Evolutionary conservation across 352 stramenopile species (phyloP).

Genomic region (Phytophthora colocasiae): DNA sequence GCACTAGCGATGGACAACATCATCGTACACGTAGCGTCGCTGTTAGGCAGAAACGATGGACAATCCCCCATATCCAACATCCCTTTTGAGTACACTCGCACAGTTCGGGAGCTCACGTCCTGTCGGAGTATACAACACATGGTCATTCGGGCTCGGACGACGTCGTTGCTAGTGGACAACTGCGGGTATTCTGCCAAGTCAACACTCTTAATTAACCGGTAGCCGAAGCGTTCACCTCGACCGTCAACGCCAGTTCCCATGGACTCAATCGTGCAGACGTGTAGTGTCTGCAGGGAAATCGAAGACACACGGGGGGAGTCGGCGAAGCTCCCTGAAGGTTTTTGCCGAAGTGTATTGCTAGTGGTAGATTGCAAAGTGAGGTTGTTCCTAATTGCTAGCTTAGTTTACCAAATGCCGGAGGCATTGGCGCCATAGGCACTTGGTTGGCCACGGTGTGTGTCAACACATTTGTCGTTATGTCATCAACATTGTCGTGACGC

Average conservation of each 20-base stretch:
- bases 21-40: constrained; percentile 17
- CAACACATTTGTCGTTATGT: too few species aligned
- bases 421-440: too few species aligned
- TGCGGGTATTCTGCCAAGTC: constrained; percentile 39
- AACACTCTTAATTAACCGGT: constrained; percentile 43
- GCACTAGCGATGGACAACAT: constrained; percentile 27
- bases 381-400: too few species aligned
- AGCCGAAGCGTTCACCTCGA: constrained; percentile 39
- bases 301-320: too few species aligned
- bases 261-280: constrained; percentile 44
- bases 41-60: constrained; percentile 18
- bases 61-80: constrained; percentile 31
- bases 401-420: too few species aligned
- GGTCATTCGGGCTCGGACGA: constrained; percentile 36
- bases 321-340: too few species aligned
- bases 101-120: constrained; percentile 12
- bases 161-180: constrained; percentile 20
- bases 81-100: constrained; percentile 34
- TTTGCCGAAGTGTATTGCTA: too few species aligned
- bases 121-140: constrained; percentile 39
- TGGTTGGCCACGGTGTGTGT: too few species aligned
- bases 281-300: too few species aligned
- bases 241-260: constrained; percentile 36
- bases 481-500: too few species aligned
- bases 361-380: too few species aligned